These are phyloP conservation scores for Mycocentrospora acerina DNA, from an alignment of 2,329 filamentous ascomycete genomes.

Conservation along the genomic window DNA sequence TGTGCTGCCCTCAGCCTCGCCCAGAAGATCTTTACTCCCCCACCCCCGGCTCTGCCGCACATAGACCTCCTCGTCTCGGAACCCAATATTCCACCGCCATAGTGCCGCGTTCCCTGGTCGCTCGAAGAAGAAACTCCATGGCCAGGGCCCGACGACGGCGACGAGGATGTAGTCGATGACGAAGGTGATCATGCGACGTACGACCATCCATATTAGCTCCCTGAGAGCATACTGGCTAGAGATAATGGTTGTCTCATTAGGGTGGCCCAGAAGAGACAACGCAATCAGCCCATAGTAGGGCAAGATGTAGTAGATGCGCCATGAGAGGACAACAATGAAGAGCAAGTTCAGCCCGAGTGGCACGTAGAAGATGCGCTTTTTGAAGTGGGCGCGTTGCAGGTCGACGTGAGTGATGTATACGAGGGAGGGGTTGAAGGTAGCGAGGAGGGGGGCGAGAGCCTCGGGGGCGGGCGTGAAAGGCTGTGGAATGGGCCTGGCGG, in stretches of 20 bases:
- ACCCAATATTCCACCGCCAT: slow-evolving; percentile 77
- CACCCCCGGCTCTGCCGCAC: slow-evolving; percentile 76
- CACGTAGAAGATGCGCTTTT: slow-evolving; percentile 79
- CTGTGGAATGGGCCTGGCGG: slow-evolving; percentile 45
- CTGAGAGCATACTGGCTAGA: slow-evolving; percentile 53
- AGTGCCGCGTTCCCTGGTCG: slow-evolving; percentile 63
- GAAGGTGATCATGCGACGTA: slow-evolving; percentile 65
- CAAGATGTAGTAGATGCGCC: slow-evolving; percentile 67
- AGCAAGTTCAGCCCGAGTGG: slow-evolving; percentile 74
- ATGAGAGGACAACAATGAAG: slow-evolving; percentile 64
- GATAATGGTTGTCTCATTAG: slow-evolving; percentile 67
- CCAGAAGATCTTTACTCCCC: slow-evolving; percentile 61
- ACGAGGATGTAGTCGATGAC: slow-evolving; percentile 68
- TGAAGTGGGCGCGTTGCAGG: slow-evolving; percentile 66
- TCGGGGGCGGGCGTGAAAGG: slow-evolving; percentile 70
- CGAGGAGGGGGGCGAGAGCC: slow-evolving; percentile 65
- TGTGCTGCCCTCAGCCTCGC: slow-evolving; percentile 45
- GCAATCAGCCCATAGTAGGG: slow-evolving; percentile 74
- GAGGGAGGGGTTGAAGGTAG: slow-evolving; percentile 65
- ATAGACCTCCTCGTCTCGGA: slow-evolving; percentile 77
- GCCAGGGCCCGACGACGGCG: slow-evolving; percentile 49
- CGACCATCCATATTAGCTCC: slow-evolving; percentile 59
- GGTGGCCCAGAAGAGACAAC: slow-evolving; percentile 63
- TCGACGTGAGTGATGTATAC: slow-evolving; percentile 88
- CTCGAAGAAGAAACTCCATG: slow-evolving; percentile 58